These are phyloP conservation scores for Torulaspora globosa DNA, from an alignment of 1,139 yeast species.

Conservation along the genomic window DNA sequence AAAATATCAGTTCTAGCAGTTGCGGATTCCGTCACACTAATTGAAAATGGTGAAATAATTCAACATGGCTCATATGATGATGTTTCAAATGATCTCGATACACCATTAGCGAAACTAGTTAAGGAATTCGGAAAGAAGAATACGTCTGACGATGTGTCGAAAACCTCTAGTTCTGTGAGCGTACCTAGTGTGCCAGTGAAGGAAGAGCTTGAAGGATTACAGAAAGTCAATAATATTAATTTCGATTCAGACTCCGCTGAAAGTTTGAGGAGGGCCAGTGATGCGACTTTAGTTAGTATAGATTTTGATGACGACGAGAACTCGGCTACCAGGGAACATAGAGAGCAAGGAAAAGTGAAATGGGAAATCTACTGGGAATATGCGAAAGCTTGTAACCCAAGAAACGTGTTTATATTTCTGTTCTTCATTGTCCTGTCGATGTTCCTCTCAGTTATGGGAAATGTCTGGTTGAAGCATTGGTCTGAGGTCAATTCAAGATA, in stretches of 20 bases:
- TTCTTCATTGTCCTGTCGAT: slow-evolving; percentile 51
- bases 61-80: slow-evolving; percentile 73
- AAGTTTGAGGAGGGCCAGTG: slow-evolving; percentile 69
- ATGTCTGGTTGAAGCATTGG: slow-evolving; percentile 96
- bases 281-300: slow-evolving; percentile 49
- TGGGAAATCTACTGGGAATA: slow-evolving; percentile 82
- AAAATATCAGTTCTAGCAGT: slow-evolving; percentile 77
- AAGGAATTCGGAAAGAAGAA: slow-evolving; percentile 67
- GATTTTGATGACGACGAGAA: slow-evolving; percentile 46
- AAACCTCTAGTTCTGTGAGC: slow-evolving; percentile 21
- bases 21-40: slow-evolving; percentile 70
- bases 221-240: slow-evolving; percentile 34
- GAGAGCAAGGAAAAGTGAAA: slow-evolving; percentile 91
- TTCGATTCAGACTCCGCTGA: slow-evolving; percentile 32
- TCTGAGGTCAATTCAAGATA: slow-evolving; percentile 74
- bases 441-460: slow-evolving; percentile 59
- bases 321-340: slow-evolving; percentile 61
- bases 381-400: slow-evolving; percentile 83
- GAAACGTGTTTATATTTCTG: slow-evolving; percentile 57
- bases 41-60: slow-evolving; percentile 68
- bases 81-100: slow-evolving; percentile 43
- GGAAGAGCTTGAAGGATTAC: slow-evolving; percentile 37
- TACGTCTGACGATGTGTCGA: slow-evolving; percentile 14
- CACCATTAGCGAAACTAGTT: slow-evolving; percentile 60
- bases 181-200: slow-evolving; percentile 31